Evolutionary conservation across 495 filamentous ascomycete species (phyloP).

Genomic region (Penicillium dipodomyicola): DNA sequence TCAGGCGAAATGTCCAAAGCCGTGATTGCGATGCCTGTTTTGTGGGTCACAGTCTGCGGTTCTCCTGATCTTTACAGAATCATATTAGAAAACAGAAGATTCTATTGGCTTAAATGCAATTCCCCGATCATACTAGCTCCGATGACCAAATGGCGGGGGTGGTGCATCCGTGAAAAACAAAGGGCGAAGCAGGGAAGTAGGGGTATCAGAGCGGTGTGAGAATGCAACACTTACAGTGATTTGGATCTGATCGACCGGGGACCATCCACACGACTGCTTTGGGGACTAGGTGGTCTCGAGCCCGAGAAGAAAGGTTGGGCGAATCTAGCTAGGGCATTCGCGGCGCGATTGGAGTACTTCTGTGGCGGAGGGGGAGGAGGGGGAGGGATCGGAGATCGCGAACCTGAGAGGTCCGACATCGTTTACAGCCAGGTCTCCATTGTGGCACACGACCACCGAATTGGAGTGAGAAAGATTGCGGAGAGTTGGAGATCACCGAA

Average conservation of each 20-base stretch:
- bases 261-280: constrained; percentile 38
- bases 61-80: constrained; percentile 52
- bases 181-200: not conserved
- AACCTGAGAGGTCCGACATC: constrained; percentile 47
- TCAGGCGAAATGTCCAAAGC: constrained; percentile 77
- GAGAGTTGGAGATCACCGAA: constrained; percentile 16
- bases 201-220: constrained; percentile 26
- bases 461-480: constrained; percentile 17
- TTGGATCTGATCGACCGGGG: constrained; percentile 42
- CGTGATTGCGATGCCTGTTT: constrained; percentile 67
- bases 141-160: constrained; percentile 13
- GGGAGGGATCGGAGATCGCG: constrained; percentile 40
- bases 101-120: constrained; percentile 11
- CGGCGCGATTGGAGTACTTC: constrained; percentile 50
- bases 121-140: constrained; percentile 7
- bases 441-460: constrained; percentile 31
- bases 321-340: constrained; percentile 56
- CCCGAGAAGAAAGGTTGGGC: constrained; percentile 57
- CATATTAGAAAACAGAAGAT: constrained; percentile 21
- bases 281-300: constrained; percentile 55
- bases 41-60: constrained; percentile 71
- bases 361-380: constrained; percentile 53
- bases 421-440: constrained; percentile 26
- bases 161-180: not conserved
- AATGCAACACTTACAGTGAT: constrained; percentile 37